Evolutionary conservation across 495 filamentous ascomycete genomes (phyloP).

Genomic region (Pyronema domesticum): DNA sequence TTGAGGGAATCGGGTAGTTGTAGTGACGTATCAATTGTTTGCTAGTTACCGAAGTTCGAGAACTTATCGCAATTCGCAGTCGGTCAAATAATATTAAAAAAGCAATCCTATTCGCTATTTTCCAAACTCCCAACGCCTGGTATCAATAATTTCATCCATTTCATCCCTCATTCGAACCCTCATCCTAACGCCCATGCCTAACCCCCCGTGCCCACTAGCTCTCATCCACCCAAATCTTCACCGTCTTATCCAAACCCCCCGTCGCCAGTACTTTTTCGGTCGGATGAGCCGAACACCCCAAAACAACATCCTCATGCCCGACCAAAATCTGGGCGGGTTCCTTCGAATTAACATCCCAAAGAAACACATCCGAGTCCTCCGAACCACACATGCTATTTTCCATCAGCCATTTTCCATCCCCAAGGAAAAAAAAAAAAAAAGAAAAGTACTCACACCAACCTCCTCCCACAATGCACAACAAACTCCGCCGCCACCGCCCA

Average conservation of each 20-base stretch:
- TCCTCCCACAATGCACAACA: constrained; percentile 13
- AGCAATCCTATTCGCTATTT: too few species aligned
- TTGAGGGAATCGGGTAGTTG: too few species aligned
- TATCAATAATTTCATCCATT: too few species aligned
- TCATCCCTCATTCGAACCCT: too few species aligned
- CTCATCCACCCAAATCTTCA: constrained; percentile 39
- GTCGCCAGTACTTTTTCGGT: constrained; percentile 36
- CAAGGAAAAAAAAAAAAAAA: not conserved
- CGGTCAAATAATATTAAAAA: too few species aligned
- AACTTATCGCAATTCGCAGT: too few species aligned
- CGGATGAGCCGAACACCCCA: constrained; percentile 59
- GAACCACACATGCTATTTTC: constrained; percentile 45
- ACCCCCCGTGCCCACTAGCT: constrained; percentile 5
- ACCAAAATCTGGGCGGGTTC: constrained; percentile 54
- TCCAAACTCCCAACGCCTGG: too few species aligned
- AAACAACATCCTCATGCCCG: constrained; percentile 62
- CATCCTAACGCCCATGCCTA: too few species aligned
- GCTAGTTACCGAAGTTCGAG: too few species aligned
- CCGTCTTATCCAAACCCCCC: constrained; percentile 44
- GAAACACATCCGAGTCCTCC: constrained; percentile 66
- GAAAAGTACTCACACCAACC: constrained; percentile 11
- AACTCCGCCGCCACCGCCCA: constrained; percentile 26
- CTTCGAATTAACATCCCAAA: constrained; percentile 84
- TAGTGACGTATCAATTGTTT: too few species aligned
- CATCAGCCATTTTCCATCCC: not conserved